These are phyloP conservation scores for Biscogniauxia mediterranea DNA, from an alignment of 2,329 filamentous ascomycete species.

Conservation along the genomic window DNA sequence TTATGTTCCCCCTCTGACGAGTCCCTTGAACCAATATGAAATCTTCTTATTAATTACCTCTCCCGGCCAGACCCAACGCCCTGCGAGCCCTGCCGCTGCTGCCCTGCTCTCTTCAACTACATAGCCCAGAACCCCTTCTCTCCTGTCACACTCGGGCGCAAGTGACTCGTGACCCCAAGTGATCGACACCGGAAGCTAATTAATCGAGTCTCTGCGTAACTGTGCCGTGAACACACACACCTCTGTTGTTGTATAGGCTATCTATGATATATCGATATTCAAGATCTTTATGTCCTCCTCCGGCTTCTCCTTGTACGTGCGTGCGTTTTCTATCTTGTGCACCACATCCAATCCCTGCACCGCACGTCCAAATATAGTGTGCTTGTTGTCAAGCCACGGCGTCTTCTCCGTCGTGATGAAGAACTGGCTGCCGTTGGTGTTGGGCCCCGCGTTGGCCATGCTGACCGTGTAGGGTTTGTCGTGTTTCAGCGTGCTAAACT, in stretches of 20 bases:
- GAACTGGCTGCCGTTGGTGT: constrained; percentile 95
- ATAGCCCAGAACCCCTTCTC: neutral
- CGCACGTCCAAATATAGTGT: constrained; percentile 92
- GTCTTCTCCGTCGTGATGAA: constrained; percentile 98
- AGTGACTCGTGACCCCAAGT: neutral
- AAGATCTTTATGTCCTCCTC: constrained; percentile 97
- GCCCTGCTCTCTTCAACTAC: neutral
- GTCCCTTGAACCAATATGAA: neutral
- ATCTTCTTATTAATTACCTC: constrained; percentile 5
- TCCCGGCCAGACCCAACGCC: neutral
- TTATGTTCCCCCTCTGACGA: neutral
- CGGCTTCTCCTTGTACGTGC: constrained; percentile 86
- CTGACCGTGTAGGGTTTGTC: constrained; percentile 95
- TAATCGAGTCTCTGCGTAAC: neutral
- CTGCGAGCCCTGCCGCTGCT: neutral
- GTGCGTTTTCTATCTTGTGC: constrained; percentile 89
- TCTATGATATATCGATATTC: constrained; percentile 67
- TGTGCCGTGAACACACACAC: neutral
- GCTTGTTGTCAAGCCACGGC: constrained; percentile 92
- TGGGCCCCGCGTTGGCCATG: constrained; percentile 96
- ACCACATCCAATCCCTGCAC: constrained; percentile 91
- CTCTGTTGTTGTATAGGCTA: neutral
- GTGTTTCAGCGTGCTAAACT: constrained; percentile 87
- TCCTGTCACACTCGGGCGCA: neutral
- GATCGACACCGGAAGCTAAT: neutral